Evolutionary conservation across 2,329 filamentous ascomycete genomes (phyloP).

Genomic region (Nothomitra cinnamomea): DNA sequence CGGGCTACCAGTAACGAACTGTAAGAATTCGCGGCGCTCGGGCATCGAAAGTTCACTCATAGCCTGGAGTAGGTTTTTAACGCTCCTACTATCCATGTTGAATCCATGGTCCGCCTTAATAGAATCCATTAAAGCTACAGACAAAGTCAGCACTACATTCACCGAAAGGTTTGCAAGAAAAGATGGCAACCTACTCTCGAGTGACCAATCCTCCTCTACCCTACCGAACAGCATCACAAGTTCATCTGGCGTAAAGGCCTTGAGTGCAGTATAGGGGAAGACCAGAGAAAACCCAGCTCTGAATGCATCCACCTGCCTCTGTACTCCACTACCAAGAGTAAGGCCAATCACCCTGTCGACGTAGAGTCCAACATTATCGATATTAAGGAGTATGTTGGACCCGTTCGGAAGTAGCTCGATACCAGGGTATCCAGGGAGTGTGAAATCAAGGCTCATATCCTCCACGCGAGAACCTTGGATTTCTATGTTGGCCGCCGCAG

Average conservation of each 20-base stretch:
- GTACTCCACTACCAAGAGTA: constrained; percentile 78
- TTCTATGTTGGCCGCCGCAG: constrained; percentile 49
- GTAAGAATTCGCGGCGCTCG: constrained; percentile 81
- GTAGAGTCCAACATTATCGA: constrained; percentile 81
- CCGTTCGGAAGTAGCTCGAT: constrained; percentile 72
- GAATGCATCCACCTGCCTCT: constrained; percentile 81
- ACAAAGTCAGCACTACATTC: constrained; percentile 4
- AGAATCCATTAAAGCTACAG: constrained; percentile 76
- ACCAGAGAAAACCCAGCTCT: constrained; percentile 82
- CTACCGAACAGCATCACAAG: constrained; percentile 87
- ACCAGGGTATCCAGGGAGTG: constrained; percentile 72
- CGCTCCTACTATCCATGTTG: constrained; percentile 95
- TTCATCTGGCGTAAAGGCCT: constrained; percentile 88
- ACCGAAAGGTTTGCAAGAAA: background rate
- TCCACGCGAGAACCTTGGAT: constrained; percentile 67
- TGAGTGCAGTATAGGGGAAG: constrained; percentile 83
- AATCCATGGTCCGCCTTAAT: constrained; percentile 98
- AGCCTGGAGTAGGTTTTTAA: constrained; percentile 78
- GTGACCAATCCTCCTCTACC: constrained; percentile 89
- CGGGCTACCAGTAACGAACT: constrained; percentile 94
- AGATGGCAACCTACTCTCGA: constrained; percentile 58
- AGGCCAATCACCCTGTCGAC: constrained; percentile 81
- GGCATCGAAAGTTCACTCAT: constrained; percentile 72
- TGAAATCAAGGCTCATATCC: constrained; percentile 85
- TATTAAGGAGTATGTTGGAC: constrained; percentile 57